Evolutionary conservation across 2,329 filamentous ascomycete genomes (phyloP), one percentile per base, ranked within the genome.

Genomic region (Daldinia eschscholtzii): DNA sequence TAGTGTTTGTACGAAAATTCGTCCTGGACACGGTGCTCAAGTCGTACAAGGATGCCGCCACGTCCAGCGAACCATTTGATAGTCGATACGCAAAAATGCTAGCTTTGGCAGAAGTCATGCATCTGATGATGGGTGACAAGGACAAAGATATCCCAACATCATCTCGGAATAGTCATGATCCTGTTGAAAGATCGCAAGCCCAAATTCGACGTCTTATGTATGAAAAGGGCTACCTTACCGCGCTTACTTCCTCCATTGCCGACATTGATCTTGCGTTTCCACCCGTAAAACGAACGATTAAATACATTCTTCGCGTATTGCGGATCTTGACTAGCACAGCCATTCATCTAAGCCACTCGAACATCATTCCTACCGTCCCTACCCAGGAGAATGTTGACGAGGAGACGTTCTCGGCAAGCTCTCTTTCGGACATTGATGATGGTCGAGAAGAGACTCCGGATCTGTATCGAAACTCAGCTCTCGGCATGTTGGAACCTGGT

Each of bases 211-310:
- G 94, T 73, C 89, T 98, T 67, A 99, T 99, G 96, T 98, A 97
- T 75, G 96, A 99, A 81, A 99, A 98, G 83, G 94, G 97, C 63
- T 97, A 96, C 78, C 91, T 98, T 68, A 88, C 92, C 26, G 92
- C 95, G 55, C 83, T 99, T 66, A 98, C 96, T 1, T 89, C 91
- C 12, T 97, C 97, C 0, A 94, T 99, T 74, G 93, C 96, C 18
- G 97, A 99, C 75, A 92, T 99, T 67, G 96, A 98, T 78, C 88
- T 99, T 68, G 97, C 97, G 73, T 98, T 97, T 80, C 94, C 95
- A 0, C 92, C 93, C 28, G 93, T 97, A 15, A 97, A 97, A 83
- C 90, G 94, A 53, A 94, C 94, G 13, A 93, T 99, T 76, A 99
- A 98, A 82, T 97, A 97, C 79, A 97, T 99, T 60, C 85, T 99